These are phyloP conservation scores for Gossypium schwendimanii DNA, from an alignment of 441 rosid species.

Conservation along the genomic window DNA sequence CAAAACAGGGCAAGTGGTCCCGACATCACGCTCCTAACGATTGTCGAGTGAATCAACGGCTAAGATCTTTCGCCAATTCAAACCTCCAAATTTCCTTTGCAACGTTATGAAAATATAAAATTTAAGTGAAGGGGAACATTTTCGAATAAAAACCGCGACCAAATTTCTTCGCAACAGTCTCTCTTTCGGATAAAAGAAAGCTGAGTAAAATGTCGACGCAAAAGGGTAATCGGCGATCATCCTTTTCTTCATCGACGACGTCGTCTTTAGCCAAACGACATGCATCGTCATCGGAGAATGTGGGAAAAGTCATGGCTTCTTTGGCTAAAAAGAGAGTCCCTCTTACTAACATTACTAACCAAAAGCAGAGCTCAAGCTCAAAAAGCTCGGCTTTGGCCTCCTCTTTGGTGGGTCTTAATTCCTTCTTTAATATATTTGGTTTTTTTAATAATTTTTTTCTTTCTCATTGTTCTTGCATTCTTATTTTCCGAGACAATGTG, in stretches of 20 bases:
- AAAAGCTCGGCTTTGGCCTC: slow-evolving; percentile 35
- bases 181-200: not conserved
- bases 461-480: not conserved
- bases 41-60: slow-evolving; percentile 39
- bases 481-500: not conserved
- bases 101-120: slow-evolving; percentile 15
- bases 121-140: not conserved
- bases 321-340: slow-evolving; percentile 78
- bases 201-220: slow-evolving; percentile 41
- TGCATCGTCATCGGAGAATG: slow-evolving; percentile 37
- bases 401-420: slow-evolving; percentile 34
- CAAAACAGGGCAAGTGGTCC: slow-evolving; percentile 14
- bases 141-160: not conserved
- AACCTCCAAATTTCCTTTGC: slow-evolving; percentile 30
- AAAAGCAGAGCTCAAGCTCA: slow-evolving; percentile 39
- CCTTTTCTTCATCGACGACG: slow-evolving; percentile 68
- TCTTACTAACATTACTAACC: slow-evolving; percentile 64
- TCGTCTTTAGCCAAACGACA: slow-evolving; percentile 74
- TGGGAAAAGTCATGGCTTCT: slow-evolving; percentile 26
- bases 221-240: slow-evolving; percentile 50
- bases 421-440: not conserved
- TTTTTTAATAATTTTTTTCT: not conserved
- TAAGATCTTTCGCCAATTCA: slow-evolving; percentile 32
- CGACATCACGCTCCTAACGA: slow-evolving; percentile 46
- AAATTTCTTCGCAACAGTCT: not conserved